A percentile compares a stretch with the other conserved stretches of the same genome.
These are phyloP conservation scores for Aegilops bicornis DNA, from an alignment of 176 grass and related monocot species.

Conservation along the genomic window DNA sequence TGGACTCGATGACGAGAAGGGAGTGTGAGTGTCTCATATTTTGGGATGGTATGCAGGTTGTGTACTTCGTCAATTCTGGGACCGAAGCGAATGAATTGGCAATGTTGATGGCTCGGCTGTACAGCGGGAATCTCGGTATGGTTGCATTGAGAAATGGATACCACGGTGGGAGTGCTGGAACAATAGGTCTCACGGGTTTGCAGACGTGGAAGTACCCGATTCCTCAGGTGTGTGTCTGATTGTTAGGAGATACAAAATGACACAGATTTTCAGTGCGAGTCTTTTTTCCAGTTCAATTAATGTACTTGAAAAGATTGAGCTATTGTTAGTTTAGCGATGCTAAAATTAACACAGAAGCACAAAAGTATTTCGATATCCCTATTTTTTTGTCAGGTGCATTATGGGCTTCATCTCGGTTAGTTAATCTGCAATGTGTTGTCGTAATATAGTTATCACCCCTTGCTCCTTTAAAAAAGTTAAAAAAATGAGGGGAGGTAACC, in stretches of 20 bases:
- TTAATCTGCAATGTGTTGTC: background rate
- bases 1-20: background rate
- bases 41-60: constrained; percentile 49
- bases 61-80: constrained; percentile 96
- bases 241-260: background rate
- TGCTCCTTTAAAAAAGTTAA: no score
- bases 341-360: background rate
- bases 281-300: background rate
- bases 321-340: background rate
- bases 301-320: background rate
- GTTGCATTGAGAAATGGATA: constrained; percentile 92
- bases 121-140: constrained; percentile 91
- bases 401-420: background rate
- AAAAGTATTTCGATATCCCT: background rate
- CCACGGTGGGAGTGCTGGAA: constrained; percentile 91
- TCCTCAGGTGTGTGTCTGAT: constrained; percentile 63
- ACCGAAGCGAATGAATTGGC: constrained; percentile 98
- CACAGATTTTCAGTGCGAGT: background rate
- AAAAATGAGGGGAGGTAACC: background rate
- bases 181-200: constrained; percentile 80
- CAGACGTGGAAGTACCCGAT: constrained; percentile 96
- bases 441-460: background rate
- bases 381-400: background rate
- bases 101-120: constrained; percentile 90
- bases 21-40: background rate